phyloP scores from a whole-genome alignment of 2,329 filamentous ascomycete genomes.

The Xylariaceae sp. region DNA sequence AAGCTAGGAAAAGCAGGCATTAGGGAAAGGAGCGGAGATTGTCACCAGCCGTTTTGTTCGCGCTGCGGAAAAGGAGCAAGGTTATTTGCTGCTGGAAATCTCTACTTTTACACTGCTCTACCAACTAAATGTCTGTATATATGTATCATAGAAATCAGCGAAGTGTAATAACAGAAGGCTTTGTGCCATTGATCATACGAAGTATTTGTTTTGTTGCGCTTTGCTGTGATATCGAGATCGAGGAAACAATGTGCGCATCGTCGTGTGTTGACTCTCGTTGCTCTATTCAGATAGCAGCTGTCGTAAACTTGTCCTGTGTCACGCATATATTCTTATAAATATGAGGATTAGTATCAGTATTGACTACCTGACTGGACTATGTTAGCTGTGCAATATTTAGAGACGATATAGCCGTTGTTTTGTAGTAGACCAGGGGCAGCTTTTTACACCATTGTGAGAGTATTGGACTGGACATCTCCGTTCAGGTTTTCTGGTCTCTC shows the following conservation, averaged over 20 bases:
- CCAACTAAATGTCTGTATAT: slow-evolving; percentile 1
- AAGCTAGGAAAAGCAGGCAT: slow-evolving; percentile 9
- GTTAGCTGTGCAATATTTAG: not conserved
- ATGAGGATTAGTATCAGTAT: too few species aligned
- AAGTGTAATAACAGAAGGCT: not conserved
- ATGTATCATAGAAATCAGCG: slow-evolving; percentile 18
- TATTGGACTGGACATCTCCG: too few species aligned
- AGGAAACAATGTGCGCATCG: not conserved
- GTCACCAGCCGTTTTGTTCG: not conserved
- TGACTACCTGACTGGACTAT: too few species aligned
- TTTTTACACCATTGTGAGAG: too few species aligned
- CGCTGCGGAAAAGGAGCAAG: slow-evolving; percentile 3
- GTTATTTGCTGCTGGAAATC: slow-evolving; percentile 20
- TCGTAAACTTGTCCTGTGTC: not conserved
- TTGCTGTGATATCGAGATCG: not conserved
- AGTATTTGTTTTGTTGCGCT: too few species aligned
- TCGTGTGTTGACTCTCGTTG: not conserved
- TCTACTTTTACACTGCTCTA: slow-evolving; percentile 16
- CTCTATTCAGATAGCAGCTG: not conserved
- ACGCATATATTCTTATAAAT: too few species aligned
- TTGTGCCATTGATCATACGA: too few species aligned
- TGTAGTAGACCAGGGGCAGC: too few species aligned
- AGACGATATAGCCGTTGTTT: not conserved
- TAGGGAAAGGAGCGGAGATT: slow-evolving; percentile 13
- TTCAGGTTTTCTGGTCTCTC: too few species aligned